Base-by-base conservation (phyloP, 805 yeast genomes). In the Yamadazyma sp. region DNA sequence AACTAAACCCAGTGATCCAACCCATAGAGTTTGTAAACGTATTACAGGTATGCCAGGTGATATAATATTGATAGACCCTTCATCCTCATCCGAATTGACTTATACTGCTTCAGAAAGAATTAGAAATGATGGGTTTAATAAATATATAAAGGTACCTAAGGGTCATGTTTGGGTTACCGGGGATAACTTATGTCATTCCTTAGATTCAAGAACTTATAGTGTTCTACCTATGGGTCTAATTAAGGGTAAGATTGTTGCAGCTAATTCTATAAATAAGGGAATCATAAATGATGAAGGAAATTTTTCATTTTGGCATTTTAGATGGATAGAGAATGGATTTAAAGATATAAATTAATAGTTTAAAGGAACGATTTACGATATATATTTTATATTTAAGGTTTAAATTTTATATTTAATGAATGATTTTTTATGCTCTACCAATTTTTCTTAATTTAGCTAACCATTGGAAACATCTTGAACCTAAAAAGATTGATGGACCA, bases 151-250 rank as follows among this genome's bases (percentile, higher is more conserved):
- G 37, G 89, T 93, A 0, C 98, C 98, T 1, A 77, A 80, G 46
- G 98, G 98, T 2, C 98, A 93, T 59, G 85, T 86, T 31, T 93
- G 98, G 98, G 82, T 89, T 3, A 87, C 97, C 0, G 99, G 99
- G 2, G 99, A 93, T 53, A 93, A 93, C 53, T 60, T 91, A 38
- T 74, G 86, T 18, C 87, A 82, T 46, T 86, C 96, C 14, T 64
- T 89, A 31, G 99, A 93, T 51, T 86, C 96, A 4, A 68, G 98
- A 46, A 77, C 86, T 0, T 93, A 93, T 54, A 85, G 89, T 24
- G 86, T 82, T n/a, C 63, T 93, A 23, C 98, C 98, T 2, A 69
- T 87, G 79, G 98, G 81, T 0, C 62, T 93, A 25, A 80, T 93
- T 3, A 80, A 80, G 47, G 99, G 98, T 1, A 89, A 86, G 52